A percentile compares a stretch with the other conserved stretches of the same genome.
phyloP scores from a whole-genome alignment of 495 filamentous ascomycete species.

The Extremus antarcticus region DNA sequence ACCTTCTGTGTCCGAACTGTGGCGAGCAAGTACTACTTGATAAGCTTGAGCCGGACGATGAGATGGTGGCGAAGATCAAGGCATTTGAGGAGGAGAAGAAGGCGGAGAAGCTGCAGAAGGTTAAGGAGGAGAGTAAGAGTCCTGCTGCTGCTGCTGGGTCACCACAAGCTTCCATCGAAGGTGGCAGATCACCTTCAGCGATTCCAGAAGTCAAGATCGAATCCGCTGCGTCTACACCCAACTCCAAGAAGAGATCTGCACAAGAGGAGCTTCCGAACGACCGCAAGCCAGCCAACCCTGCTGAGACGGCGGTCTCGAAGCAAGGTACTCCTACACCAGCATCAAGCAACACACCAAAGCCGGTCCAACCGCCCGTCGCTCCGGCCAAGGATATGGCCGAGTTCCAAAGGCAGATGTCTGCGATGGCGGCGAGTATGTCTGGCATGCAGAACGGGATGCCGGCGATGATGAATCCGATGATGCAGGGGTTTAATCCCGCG shows the following conservation, averaged over 20 bases:
- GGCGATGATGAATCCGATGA: constrained; percentile 21
- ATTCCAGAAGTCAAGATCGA: constrained; percentile 9
- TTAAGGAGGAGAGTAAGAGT: constrained; percentile 42
- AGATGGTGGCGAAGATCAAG: constrained; percentile 64
- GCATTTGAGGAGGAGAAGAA: constrained; percentile 63
- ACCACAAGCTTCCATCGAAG: constrained; percentile 1
- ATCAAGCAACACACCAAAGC: constrained; percentile 19
- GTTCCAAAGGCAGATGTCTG: constrained; percentile 26
- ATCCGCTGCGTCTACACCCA: constrained; percentile 15
- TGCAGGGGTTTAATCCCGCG: constrained; percentile 9
- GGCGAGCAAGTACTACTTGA: constrained; percentile 86
- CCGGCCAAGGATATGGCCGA: constrained; percentile 10
- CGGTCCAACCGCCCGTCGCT: not conserved
- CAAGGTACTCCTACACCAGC: constrained; percentile 19
- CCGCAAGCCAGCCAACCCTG: constrained; percentile 48
- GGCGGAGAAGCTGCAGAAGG: constrained; percentile 50
- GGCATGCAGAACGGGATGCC: constrained; percentile 16
- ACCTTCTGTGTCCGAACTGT: constrained; percentile 90
- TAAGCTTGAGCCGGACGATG: constrained; percentile 73
- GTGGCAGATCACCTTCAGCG: not conserved
- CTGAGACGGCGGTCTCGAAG: constrained; percentile 26
- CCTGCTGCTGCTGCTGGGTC: constrained; percentile 24
- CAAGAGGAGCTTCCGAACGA: constrained; percentile 59
- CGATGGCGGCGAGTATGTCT: constrained; percentile 20
- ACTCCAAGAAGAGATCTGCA: constrained; percentile 68